Evolutionary conservation across 2,329 filamentous ascomycete species (phyloP).

Genomic region (Sordariomycetes sp.): DNA sequence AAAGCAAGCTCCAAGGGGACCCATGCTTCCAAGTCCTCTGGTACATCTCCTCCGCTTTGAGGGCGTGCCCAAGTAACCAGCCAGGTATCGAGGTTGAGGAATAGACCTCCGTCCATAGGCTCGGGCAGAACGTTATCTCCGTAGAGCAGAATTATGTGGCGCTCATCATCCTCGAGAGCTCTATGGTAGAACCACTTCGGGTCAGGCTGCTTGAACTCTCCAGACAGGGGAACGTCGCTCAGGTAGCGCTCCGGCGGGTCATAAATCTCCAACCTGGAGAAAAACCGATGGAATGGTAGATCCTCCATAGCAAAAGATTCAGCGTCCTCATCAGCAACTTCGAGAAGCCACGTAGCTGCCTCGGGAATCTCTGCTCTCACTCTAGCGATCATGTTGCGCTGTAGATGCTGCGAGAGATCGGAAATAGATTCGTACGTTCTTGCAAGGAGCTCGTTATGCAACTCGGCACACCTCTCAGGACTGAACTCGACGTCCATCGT

Average conservation of each 20-base stretch:
- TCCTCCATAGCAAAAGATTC: not conserved
- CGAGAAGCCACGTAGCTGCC: not conserved
- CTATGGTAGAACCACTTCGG: not conserved
- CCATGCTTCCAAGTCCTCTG: not conserved
- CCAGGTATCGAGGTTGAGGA: not conserved
- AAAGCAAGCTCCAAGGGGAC: not conserved
- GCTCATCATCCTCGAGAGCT: not conserved
- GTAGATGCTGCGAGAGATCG: not conserved
- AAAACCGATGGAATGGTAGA: not conserved
- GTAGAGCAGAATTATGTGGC: not conserved
- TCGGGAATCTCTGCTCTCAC: not conserved
- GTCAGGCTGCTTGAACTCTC: not conserved
- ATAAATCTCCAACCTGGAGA: not conserved
- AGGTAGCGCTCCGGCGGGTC: not conserved
- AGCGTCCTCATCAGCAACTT: not conserved
- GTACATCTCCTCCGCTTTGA: not conserved
- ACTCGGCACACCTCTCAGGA: not conserved
- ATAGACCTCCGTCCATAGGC: not conserved
- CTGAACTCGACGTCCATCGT: not conserved
- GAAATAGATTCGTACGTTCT: not conserved
- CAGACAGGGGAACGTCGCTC: not conserved
- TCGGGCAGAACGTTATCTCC: not conserved
- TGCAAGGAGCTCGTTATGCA: not conserved
- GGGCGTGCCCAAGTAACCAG: not conserved
- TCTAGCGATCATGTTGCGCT: not conserved